Percentiles rank a stretch among this genome's conserved stretches.
Evolutionary conservation across 805 yeast species (phyloP).

Genomic region (Kazachstania taianensis): DNA sequence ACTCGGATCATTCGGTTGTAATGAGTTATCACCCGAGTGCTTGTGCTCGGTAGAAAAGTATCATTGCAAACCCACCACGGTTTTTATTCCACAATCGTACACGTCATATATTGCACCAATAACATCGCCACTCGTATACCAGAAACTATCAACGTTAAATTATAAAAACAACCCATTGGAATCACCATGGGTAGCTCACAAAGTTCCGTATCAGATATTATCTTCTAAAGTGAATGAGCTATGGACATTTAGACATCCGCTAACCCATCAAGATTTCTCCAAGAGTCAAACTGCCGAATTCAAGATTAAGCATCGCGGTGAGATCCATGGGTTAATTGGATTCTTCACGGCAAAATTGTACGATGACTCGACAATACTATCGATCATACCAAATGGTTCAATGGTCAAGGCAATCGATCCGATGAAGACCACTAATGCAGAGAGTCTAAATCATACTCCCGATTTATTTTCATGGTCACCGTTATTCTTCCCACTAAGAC

Average conservation of each 20-base stretch:
- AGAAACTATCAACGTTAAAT: constrained; percentile 18
- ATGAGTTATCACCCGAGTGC: constrained; percentile 83
- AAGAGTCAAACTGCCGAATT: constrained; percentile 31
- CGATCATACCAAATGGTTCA: constrained; percentile 21
- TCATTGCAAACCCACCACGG: constrained; percentile 34
- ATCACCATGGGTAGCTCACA: constrained; percentile 38
- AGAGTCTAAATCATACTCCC: constrained; percentile 27
- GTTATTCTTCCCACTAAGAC: constrained; percentile 47
- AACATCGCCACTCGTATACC: constrained; percentile 44
- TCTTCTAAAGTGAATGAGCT: constrained; percentile 39
- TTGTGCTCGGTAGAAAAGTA: constrained; percentile 36
- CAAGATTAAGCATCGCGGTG: constrained; percentile 38
- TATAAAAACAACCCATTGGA: constrained; percentile 25
- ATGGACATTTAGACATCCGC: constrained; percentile 58
- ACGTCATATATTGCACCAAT: constrained; percentile 58
- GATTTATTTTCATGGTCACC: constrained; percentile 62
- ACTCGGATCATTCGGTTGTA: constrained; percentile 87
- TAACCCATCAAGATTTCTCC: constrained; percentile 8
- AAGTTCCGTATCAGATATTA: constrained; percentile 34
- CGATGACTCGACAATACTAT: constrained; percentile 35
- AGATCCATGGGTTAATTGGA: constrained; percentile 67
- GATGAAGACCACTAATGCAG: background rate
- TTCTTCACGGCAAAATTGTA: constrained; percentile 64
- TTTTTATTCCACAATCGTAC: constrained; percentile 54
- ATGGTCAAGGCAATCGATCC: background rate